A percentile compares a stretch with the other conserved stretches of the same genome.
Evolutionary conservation across 2,329 filamentous ascomycete genomes (phyloP).

Genomic region (Dissoconium aciculare): DNA sequence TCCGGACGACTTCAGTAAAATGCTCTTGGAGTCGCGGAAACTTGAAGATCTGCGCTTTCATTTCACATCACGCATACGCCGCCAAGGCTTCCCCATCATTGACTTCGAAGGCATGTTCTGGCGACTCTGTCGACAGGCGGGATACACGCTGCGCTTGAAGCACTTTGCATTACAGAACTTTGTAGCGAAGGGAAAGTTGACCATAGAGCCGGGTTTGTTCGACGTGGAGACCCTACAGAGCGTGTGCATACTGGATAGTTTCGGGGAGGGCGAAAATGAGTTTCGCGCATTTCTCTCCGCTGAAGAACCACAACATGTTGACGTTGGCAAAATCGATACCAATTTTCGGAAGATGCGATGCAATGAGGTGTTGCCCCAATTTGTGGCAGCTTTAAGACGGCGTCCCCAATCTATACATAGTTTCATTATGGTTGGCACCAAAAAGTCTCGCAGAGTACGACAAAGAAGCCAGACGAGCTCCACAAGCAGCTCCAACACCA

Average conservation of each 20-base stretch:
- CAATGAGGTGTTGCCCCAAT: constrained; percentile 14
- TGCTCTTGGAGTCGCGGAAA: constrained; percentile 39
- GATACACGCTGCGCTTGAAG: constrained; percentile 33
- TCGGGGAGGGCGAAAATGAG: too few species aligned
- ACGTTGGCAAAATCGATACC: background rate
- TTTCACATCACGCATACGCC: constrained; percentile 48
- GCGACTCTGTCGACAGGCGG: constrained; percentile 35
- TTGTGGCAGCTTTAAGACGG: background rate
- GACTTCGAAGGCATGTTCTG: constrained; percentile 42
- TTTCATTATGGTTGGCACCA: background rate
- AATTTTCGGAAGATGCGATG: constrained; percentile 11
- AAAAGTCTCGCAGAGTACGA: too few species aligned
- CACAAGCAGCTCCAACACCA: background rate
- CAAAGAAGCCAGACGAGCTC: too few species aligned
- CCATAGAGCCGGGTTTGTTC: constrained; percentile 15
- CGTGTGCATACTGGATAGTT: constrained; percentile 40
- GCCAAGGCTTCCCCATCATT: constrained; percentile 42
- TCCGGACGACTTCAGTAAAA: constrained; percentile 45
- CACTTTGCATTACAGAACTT: constrained; percentile 43
- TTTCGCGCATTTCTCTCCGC: too few species aligned
- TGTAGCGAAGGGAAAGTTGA: constrained; percentile 25
- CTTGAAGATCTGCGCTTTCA: constrained; percentile 42
- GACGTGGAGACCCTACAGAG: constrained; percentile 31
- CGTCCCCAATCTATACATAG: background rate
- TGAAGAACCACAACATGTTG: too few species aligned